Base-by-base conservation (phyloP, 208 protist species). In the Leishmania guyanensis region DNA sequence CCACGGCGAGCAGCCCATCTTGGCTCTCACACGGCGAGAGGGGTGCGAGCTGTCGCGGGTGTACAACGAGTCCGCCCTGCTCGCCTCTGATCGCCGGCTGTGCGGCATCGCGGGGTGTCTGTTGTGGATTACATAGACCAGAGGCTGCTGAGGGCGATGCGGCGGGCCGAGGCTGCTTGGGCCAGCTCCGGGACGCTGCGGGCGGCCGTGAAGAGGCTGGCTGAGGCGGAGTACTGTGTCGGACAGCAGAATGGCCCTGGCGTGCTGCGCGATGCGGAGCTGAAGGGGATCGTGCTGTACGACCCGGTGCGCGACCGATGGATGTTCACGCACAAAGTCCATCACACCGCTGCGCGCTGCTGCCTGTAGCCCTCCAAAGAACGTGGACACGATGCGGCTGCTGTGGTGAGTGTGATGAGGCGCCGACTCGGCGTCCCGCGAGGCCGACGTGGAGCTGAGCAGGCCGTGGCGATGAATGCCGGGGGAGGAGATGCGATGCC, bases 21-120 rank as follows among this genome's bases (percentile, higher is more conserved):
- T 97, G 12, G 92, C 95, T n/a, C 56, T 97, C 95, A 95, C 84
- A 95, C 88, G 29, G 84, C 4, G 90, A 97, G 75, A 86, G 29
- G 92, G 92, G 53, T 93, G 86, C 76, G 88, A 85, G 62, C 79
- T 96, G 43, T 75, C 83, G 17, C 92, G 91, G 14, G 89, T 95
- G 54, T 97, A 97, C 88, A 94, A 94, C 77, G 94, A 97, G 80
- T 79, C 90, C 2, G 84, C 93, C 0, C 86, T 87, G 26, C 87
- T 97, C 48, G 89, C 90, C 10, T 95, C 91, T 95, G 51, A 86
- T 93, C 10, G 86, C 94, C 16, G 87, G 46, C 88, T 8, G 88
- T 97, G 46, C 85, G 89, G 46, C 92, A 96, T 69, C 89, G 88
- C 12, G 82, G 86, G 26, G 80, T 84, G n/a, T 85, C 86, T 3